Evolutionary conservation across 208 protist species (phyloP).

Genomic region (Trichomonas vaginalis): DNA sequence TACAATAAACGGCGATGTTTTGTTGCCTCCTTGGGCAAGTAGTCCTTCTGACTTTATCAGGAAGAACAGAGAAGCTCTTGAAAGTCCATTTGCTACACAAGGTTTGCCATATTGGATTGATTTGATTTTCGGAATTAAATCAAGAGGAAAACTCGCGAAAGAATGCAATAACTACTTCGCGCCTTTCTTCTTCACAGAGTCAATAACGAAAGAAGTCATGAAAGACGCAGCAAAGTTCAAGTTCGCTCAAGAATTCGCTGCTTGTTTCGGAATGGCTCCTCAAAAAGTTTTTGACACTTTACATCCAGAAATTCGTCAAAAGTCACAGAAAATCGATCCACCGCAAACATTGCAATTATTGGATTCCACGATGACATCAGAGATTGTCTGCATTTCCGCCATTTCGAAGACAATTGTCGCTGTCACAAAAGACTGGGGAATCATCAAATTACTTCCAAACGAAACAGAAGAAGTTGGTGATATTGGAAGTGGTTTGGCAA

Average conservation of each 20-base stretch:
- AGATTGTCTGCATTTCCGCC: background rate
- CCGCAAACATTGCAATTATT: background rate
- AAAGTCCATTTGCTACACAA: constrained; percentile 37
- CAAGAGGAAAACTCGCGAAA: background rate
- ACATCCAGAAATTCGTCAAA: background rate
- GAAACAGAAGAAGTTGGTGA: background rate
- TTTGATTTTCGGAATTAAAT: constrained; percentile 50
- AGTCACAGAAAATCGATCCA: background rate
- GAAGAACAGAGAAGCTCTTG: constrained; percentile 44
- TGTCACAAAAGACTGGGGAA: background rate
- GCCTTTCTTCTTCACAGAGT: background rate
- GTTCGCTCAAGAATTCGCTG: background rate
- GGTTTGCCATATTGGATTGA: constrained; percentile 52
- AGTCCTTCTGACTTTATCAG: constrained; percentile 36
- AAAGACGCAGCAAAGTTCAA: background rate
- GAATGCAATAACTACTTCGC: background rate
- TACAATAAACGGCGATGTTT: constrained; percentile 15
- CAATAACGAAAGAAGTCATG: background rate
- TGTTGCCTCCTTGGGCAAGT: constrained; percentile 29
- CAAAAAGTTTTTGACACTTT: background rate
- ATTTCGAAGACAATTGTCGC: background rate
- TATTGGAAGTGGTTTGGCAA: background rate
- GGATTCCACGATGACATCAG: background rate
- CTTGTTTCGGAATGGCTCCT: background rate
- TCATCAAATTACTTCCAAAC: background rate